phyloP scores from a whole-genome alignment of 768 basidiomycete genomes.

The Pilatotrama ljubarskyi region DNA sequence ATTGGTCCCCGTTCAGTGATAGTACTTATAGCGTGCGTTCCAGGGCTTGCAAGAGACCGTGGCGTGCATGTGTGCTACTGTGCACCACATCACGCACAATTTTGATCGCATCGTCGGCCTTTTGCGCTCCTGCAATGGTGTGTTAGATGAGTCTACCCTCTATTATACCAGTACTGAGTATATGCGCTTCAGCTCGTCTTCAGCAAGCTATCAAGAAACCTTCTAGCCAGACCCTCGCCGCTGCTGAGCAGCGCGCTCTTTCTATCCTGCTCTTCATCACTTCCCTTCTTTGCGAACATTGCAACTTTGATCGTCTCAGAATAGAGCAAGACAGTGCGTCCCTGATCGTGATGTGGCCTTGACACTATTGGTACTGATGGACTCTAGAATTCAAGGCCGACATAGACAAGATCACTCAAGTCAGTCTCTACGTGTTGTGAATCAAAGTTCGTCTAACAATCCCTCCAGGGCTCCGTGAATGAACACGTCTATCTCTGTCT shows the following conservation, averaged over 20 bases:
- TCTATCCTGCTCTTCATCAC: slow-evolving; percentile 82
- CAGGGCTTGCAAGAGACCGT: slow-evolving; percentile 90
- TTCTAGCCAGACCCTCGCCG: slow-evolving; percentile 38
- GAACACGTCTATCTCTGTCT: slow-evolving; percentile 80
- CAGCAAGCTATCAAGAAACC: slow-evolving; percentile 55
- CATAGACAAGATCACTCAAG: slow-evolving; percentile 58
- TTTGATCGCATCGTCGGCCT: slow-evolving; percentile 75
- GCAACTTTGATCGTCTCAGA: slow-evolving; percentile 80
- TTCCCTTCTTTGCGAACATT: slow-evolving; percentile 84
- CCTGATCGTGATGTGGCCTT: not conserved
- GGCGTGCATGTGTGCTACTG: slow-evolving; percentile 86
- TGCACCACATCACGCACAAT: slow-evolving; percentile 85
- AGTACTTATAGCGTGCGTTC: not conserved
- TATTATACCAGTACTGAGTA: not conserved
- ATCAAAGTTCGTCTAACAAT: not conserved
- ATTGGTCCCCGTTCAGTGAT: not conserved
- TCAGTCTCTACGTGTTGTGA: slow-evolving; percentile 23
- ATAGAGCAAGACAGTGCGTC: slow-evolving; percentile 57
- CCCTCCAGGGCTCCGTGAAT: slow-evolving; percentile 63
- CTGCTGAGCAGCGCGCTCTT: slow-evolving; percentile 54
- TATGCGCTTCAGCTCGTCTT: slow-evolving; percentile 51
- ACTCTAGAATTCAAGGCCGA: slow-evolving; percentile 53
- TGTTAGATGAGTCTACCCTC: slow-evolving; percentile 18
- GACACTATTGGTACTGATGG: not conserved
- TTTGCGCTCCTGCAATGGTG: slow-evolving; percentile 84